These are phyloP conservation scores for Phytophthora rubi DNA, from an alignment of 352 stramenopile genomes.

Conservation along the genomic window DNA sequence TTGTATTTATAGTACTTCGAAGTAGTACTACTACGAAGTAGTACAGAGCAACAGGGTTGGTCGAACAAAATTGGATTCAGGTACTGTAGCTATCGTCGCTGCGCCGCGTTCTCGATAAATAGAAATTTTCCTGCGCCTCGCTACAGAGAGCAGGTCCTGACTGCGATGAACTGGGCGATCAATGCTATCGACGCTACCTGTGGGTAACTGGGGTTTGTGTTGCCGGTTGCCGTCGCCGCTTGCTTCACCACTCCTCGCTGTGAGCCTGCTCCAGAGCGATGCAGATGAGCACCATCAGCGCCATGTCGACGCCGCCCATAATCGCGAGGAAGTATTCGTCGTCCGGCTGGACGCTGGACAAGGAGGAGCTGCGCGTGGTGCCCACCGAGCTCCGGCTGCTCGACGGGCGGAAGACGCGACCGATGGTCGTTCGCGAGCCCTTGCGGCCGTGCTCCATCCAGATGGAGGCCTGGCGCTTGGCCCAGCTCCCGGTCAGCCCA, in stretches of 20 bases:
- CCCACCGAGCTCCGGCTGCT: conserved; percentile 30
- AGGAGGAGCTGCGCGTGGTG: conserved; percentile 25
- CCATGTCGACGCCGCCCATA: conserved; percentile 44
- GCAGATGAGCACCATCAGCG: conserved; percentile 52
- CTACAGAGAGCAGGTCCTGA: conserved; percentile 26
- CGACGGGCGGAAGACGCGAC: conserved; percentile 37
- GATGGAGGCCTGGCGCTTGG: conserved; percentile 38
- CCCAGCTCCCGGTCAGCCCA: conserved; percentile 40
- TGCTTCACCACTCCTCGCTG: conserved; percentile 31
- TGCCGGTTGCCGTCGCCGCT: too few species aligned
- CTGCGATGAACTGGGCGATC: neutral
- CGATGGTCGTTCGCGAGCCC: conserved; percentile 32
- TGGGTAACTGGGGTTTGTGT: neutral
- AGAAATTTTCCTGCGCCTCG: conserved; percentile 14
- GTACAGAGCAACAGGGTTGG: neutral
- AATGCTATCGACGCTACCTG: neutral
- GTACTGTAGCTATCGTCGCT: neutral
- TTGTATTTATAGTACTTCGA: too few species aligned
- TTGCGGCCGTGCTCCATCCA: conserved; percentile 44
- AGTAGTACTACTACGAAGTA: too few species aligned
- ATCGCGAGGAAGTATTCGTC: conserved; percentile 47
- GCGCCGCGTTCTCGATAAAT: conserved; percentile 29
- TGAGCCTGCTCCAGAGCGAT: conserved; percentile 47
- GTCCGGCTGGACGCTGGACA: conserved; percentile 30
- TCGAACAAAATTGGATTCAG: conserved; percentile 15